Conservation (phyloP, 2,329 filamentous ascomycete species). For the Tolypocladium inflatum region DNA sequence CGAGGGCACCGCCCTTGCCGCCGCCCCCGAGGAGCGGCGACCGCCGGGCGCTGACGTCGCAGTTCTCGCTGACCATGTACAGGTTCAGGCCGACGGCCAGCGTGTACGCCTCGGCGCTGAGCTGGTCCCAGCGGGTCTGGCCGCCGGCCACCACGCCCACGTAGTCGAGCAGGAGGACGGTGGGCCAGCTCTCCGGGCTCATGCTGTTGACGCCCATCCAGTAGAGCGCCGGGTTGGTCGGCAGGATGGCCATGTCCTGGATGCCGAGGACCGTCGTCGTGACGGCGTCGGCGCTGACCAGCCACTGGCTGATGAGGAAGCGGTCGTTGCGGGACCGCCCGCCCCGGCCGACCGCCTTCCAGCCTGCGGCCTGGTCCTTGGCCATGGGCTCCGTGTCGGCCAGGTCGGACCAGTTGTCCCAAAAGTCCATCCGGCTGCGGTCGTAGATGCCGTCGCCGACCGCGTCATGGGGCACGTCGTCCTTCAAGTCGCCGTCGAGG, state of each 20-base stretch:
- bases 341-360: slow-evolving; percentile 10
- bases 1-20: no score
- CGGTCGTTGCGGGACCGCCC: slow-evolving; percentile 1
- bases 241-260: neutral
- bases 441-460: slow-evolving; percentile 20
- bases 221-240: slow-evolving; percentile 24
- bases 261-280: slow-evolving; percentile 5
- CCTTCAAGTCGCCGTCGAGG: slow-evolving; percentile 6
- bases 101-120: slow-evolving; percentile 21
- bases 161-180: slow-evolving; percentile 21
- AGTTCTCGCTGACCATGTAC: slow-evolving; percentile 24
- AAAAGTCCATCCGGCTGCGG: slow-evolving; percentile 10
- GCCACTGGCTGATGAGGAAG: slow-evolving; percentile 19
- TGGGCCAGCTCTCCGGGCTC: slow-evolving; percentile 17
- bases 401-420: slow-evolving; percentile 21
- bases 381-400: slow-evolving; percentile 14
- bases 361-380: slow-evolving; percentile 12
- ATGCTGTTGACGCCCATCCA: slow-evolving; percentile 19
- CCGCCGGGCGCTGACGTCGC: slow-evolving; percentile 9
- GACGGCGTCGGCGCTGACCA: slow-evolving; percentile 14
- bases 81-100: slow-evolving; percentile 17
- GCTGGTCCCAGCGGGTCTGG: slow-evolving; percentile 14
- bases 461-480: slow-evolving; percentile 6
- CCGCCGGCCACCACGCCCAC: slow-evolving; percentile 17
- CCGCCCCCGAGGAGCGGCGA: no score